Conservation (phyloP, 2,329 filamentous ascomycete species). For the Fusarium goolgardi region DNA sequence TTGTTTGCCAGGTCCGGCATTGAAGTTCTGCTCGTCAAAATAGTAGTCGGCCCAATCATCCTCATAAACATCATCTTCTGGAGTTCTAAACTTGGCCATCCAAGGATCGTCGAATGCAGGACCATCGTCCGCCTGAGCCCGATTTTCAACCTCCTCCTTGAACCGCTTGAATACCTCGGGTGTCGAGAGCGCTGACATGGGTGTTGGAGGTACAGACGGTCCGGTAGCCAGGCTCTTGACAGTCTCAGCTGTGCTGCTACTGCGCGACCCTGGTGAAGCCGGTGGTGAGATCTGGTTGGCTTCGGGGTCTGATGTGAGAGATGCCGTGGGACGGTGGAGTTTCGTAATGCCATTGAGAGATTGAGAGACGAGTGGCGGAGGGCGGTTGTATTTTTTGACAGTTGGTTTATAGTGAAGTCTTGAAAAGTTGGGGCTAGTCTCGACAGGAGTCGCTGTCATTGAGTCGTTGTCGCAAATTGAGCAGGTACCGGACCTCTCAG, state of each 20-base stretch:
- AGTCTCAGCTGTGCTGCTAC: slow-evolving; percentile 23
- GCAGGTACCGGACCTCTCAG: slow-evolving; percentile 41
- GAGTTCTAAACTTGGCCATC: slow-evolving; percentile 12
- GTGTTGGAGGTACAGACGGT: slow-evolving; percentile 25
- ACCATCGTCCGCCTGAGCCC: slow-evolving; percentile 7
- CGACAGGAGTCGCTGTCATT: slow-evolving; percentile 12
- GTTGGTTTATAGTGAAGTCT: slow-evolving; percentile 19
- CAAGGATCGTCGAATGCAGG: slow-evolving; percentile 33
- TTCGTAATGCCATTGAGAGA: slow-evolving; percentile 31
- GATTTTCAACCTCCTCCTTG: slow-evolving; percentile 25
- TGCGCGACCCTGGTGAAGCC: slow-evolving; percentile 19
- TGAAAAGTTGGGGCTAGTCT: slow-evolving; percentile 18
- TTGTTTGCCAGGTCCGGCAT: slow-evolving; percentile 9
- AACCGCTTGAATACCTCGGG: slow-evolving; percentile 41
- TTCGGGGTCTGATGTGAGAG: slow-evolving; percentile 35
- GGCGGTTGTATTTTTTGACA: slow-evolving; percentile 31
- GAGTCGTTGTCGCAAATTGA: slow-evolving; percentile 44
- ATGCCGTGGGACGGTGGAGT: slow-evolving; percentile 28
- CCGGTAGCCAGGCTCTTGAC: slow-evolving; percentile 15
- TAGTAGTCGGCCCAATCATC: slow-evolving; percentile 51
- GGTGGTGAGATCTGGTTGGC: slow-evolving; percentile 31
- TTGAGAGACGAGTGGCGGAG: slow-evolving; percentile 34
- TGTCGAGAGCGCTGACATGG: slow-evolving; percentile 40
- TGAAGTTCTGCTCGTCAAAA: slow-evolving; percentile 47
- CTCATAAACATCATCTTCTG: slow-evolving; percentile 40